phyloP scores from a whole-genome alignment of 1,139 yeast species.

The Candida sanyaensis region DNA sequence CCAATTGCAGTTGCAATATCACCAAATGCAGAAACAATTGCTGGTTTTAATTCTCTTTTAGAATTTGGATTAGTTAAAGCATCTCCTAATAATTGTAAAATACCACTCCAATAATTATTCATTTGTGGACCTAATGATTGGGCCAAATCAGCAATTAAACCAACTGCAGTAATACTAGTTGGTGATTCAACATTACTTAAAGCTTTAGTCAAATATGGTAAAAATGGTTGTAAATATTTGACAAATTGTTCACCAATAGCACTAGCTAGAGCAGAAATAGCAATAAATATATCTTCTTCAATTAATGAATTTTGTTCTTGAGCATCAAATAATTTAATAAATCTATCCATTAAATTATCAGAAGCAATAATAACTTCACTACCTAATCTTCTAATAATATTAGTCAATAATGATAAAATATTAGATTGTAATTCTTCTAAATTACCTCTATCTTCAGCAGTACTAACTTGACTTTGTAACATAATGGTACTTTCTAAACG shows the following conservation, averaged over 20 bases:
- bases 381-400: slow-evolving; percentile 83
- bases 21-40: slow-evolving; percentile 92
- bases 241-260: slow-evolving; percentile 71
- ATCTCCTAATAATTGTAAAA: slow-evolving; percentile 80
- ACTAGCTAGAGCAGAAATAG: slow-evolving; percentile 85
- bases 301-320: slow-evolving; percentile 74
- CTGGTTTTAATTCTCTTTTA: slow-evolving; percentile 80
- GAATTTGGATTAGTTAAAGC: slow-evolving; percentile 66
- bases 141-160: slow-evolving; percentile 95
- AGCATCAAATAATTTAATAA: slow-evolving; percentile 63
- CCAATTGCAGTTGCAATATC: slow-evolving; percentile 94
- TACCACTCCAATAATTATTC: slow-evolving; percentile 71
- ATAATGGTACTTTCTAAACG: slow-evolving; percentile 69
- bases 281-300: slow-evolving; percentile 93
- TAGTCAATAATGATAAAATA: slow-evolving; percentile 82
- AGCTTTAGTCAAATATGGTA: slow-evolving; percentile 80
- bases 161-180: slow-evolving; percentile 86
- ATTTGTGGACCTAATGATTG: slow-evolving; percentile 81
- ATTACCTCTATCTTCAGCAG: slow-evolving; percentile 71
- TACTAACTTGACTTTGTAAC: slow-evolving; percentile 53
- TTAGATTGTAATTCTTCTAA: slow-evolving; percentile 89
- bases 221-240: slow-evolving; percentile 76
- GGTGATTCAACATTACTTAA: slow-evolving; percentile 81
- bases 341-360: slow-evolving; percentile 81
- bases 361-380: slow-evolving; percentile 66